These are phyloP conservation scores for Heritiera fomes DNA, from an alignment of 345 rosid species.

Conservation along the genomic window DNA sequence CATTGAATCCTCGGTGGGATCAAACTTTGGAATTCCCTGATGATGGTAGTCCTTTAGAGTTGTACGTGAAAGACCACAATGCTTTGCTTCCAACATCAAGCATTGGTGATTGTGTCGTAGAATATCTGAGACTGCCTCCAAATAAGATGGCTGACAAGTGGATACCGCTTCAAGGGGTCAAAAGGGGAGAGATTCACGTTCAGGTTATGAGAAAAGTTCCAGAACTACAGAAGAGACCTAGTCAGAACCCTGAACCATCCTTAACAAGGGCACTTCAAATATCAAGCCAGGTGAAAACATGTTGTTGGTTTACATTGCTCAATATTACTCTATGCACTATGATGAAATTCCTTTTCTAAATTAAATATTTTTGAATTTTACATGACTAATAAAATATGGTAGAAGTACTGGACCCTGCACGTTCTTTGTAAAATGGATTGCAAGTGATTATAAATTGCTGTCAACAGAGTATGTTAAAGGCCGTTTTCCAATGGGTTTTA, in stretches of 20 bases:
- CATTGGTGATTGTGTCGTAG: conserved; percentile 82
- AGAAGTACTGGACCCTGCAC: not conserved
- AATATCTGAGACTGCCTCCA: conserved; percentile 79
- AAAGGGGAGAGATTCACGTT: conserved; percentile 77
- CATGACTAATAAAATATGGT: not conserved
- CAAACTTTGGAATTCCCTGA: conserved; percentile 94
- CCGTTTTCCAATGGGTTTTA: not conserved
- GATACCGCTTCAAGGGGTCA: conserved; percentile 98
- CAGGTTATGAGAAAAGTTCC: conserved; percentile 77
- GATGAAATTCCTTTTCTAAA: not conserved
- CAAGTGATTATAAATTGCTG: not conserved
- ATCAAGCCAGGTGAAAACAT: conserved; percentile 48
- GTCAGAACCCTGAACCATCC: conserved; percentile 57
- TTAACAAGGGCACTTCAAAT: conserved; percentile 52
- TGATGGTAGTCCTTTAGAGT: conserved; percentile 67
- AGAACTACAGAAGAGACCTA: conserved; percentile 45
- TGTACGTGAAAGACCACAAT: conserved; percentile 87
- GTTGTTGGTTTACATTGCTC: not conserved
- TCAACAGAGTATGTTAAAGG: not conserved
- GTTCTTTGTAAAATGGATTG: not conserved
- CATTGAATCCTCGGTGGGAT: conserved; percentile 79
- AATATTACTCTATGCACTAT: not conserved
- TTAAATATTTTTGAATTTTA: no score
- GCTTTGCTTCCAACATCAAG: conserved; percentile 74
- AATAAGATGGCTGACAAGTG: conserved; percentile 82